Base-by-base conservation (phyloP, 2,329 filamentous ascomycete species). In the Ceratocystiopsis sp. region DNA sequence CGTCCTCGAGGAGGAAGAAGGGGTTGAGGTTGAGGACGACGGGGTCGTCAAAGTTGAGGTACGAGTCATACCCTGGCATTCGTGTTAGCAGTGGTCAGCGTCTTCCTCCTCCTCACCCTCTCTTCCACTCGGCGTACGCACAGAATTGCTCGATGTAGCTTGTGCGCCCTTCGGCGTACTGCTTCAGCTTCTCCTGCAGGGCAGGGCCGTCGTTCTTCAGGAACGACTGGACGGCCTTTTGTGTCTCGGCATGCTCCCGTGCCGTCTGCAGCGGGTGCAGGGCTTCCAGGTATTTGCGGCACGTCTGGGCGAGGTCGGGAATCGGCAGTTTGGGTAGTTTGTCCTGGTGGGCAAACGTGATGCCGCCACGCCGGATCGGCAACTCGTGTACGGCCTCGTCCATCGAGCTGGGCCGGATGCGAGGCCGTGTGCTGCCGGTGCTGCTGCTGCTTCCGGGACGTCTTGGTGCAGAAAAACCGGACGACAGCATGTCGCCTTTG, bases 71-170 rank as follows among this genome's bases (percentile, higher is more conserved):
- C 91, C 87, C 87, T 94, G 48, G 48, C 18, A 5, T n/a, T 1
- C 15, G 18, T 13, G 4, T 14, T 19, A 7, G 11, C 16, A 7
- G 11, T 12, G 25, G 25, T 11, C 25, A 29, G 25, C 25, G 21
- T 21, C 25, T 4, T 29, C 10, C 9, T 29, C 10, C 25, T 7
- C 25, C 25, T 11, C 25, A 29, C 10, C 2, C 25, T 8, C 25
- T 8, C 25, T 29, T 29, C 10, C 9, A 29, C 13, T 13, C 9
- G n/a, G 12, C 2, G 4, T 11, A 71, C 84, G 57, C 73, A 94
- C 89, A 98, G 54, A 98, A 98, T 55, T 98, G 91, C 58, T 96
- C 91, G 53, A 98, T 96, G 57, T 95, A 98, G 61, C 89, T 96
- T 35, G 84, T 84, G 63, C 87, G 89, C 38, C 82, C 85, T 40